Conservation (phyloP, 495 filamentous ascomycete species). For the Aspergillus incahuasiensis region DNA sequence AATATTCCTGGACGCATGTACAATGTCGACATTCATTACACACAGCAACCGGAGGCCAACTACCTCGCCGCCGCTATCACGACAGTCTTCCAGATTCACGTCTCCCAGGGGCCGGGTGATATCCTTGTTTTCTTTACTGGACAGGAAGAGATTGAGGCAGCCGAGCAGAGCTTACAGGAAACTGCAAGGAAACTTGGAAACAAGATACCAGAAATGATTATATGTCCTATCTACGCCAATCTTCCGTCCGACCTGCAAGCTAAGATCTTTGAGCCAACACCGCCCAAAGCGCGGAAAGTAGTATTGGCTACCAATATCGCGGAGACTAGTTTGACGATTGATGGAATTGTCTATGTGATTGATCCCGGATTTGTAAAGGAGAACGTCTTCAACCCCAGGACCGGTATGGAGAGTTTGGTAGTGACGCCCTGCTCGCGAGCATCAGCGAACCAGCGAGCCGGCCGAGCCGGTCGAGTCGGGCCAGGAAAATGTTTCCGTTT, state of each 20-base stretch:
- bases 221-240: slow-evolving; percentile 87
- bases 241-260: slow-evolving; percentile 78
- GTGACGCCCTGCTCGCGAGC: slow-evolving; percentile 93
- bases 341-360: slow-evolving; percentile 88
- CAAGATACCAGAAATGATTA: slow-evolving; percentile 79
- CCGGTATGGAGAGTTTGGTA: slow-evolving; percentile 87
- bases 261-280: slow-evolving; percentile 89
- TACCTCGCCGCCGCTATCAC: slow-evolving; percentile 89
- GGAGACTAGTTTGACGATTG: slow-evolving; percentile 83
- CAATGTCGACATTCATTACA: slow-evolving; percentile 91
- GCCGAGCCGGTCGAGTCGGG: slow-evolving; percentile 86
- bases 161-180: slow-evolving; percentile 74
- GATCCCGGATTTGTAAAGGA: slow-evolving; percentile 93
- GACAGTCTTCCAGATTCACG: slow-evolving; percentile 94
- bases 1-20: slow-evolving; percentile 90
- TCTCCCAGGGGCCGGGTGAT: slow-evolving; percentile 78
- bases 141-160: slow-evolving; percentile 86
- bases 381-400: slow-evolving; percentile 87
- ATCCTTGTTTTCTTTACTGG: slow-evolving; percentile 89
- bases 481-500: slow-evolving; percentile 94
- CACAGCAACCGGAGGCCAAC: slow-evolving; percentile 87
- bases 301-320: slow-evolving; percentile 89
- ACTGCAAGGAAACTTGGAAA: slow-evolving; percentile 76
- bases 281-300: slow-evolving; percentile 73
- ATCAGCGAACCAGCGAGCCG: slow-evolving; percentile 87